phyloP scores from a whole-genome alignment of 2,329 filamentous ascomycete species.

The Calonectria pauciramosa region DNA sequence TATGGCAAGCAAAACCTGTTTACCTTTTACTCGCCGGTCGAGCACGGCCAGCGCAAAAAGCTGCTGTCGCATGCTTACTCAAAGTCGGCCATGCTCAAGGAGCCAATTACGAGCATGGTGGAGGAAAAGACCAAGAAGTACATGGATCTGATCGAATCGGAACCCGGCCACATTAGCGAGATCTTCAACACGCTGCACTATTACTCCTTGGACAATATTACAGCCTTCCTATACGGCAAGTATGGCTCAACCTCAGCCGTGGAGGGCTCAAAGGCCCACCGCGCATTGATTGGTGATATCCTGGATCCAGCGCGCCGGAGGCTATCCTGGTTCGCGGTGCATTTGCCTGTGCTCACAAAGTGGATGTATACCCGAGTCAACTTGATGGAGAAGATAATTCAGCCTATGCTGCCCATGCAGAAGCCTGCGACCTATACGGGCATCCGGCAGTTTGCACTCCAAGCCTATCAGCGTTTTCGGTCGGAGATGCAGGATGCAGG shows the following conservation, averaged over 20 bases:
- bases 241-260: slow-evolving; percentile 33
- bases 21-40: slow-evolving; percentile 58
- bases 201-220: slow-evolving; percentile 36
- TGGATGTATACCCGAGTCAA: slow-evolving; percentile 32
- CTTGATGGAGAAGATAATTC: not conserved
- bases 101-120: slow-evolving; percentile 49
- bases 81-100: slow-evolving; percentile 49
- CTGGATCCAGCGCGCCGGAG: slow-evolving; percentile 34
- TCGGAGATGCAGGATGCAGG: slow-evolving; percentile 1
- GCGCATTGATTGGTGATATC: slow-evolving; percentile 31
- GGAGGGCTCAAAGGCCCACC: slow-evolving; percentile 24
- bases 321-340: slow-evolving; percentile 33
- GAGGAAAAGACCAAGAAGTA: slow-evolving; percentile 49
- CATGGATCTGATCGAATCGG: slow-evolving; percentile 42
- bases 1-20: slow-evolving; percentile 67
- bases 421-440: slow-evolving; percentile 37
- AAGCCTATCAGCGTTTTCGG: slow-evolving; percentile 28
- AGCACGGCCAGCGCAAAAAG: slow-evolving; percentile 66
- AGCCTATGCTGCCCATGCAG: slow-evolving; percentile 36
- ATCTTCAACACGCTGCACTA: slow-evolving; percentile 37
- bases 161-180: slow-evolving; percentile 31
- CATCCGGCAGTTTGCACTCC: slow-evolving; percentile 28
- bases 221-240: slow-evolving; percentile 31
- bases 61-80: slow-evolving; percentile 66
- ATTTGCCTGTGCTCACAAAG: slow-evolving; percentile 25